A percentile compares a stretch with the other conserved stretches of the same genome.
Conservation (phyloP, 2,329 filamentous ascomycete species). For the Purpureocillium takamizusanense region DNA sequence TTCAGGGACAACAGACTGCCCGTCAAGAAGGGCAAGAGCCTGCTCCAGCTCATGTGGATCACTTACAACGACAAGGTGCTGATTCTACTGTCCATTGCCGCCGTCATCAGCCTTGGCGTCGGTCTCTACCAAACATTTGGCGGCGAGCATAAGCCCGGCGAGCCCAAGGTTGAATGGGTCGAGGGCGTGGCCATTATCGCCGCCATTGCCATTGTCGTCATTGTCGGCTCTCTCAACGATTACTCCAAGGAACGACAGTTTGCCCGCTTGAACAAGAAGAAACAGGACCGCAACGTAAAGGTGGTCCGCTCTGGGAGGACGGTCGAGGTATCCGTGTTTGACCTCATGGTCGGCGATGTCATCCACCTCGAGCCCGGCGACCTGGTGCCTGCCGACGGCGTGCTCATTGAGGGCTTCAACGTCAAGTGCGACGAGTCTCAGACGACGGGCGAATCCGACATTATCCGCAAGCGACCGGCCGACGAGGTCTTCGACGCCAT, state of each 20-base stretch:
- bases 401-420: constrained; percentile 64
- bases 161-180: constrained; percentile 64
- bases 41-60: constrained; percentile 69
- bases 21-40: constrained; percentile 64
- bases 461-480: constrained; percentile 58
- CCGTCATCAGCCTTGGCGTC: constrained; percentile 62
- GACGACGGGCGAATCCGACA: constrained; percentile 70
- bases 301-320: constrained; percentile 63
- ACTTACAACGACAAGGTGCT: constrained; percentile 79
- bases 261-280: constrained; percentile 69
- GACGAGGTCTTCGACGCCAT: constrained; percentile 64
- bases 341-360: constrained; percentile 62
- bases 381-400: constrained; percentile 63
- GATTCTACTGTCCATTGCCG: constrained; percentile 61
- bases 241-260: constrained; percentile 77
- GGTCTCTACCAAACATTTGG: constrained; percentile 71
- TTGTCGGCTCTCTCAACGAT: constrained; percentile 70
- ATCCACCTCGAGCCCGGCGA: constrained; percentile 67
- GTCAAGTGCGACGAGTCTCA: constrained; percentile 73
- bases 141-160: constrained; percentile 35
- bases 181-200: constrained; percentile 75
- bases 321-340: constrained; percentile 59
- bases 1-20: constrained; percentile 66
- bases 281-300: constrained; percentile 66
- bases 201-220: constrained; percentile 68